Evolutionary conservation across 345 rosid genomes (phyloP), one percentile per base, ranked within the genome.

Genomic region (Melaleuca alternifolia): DNA sequence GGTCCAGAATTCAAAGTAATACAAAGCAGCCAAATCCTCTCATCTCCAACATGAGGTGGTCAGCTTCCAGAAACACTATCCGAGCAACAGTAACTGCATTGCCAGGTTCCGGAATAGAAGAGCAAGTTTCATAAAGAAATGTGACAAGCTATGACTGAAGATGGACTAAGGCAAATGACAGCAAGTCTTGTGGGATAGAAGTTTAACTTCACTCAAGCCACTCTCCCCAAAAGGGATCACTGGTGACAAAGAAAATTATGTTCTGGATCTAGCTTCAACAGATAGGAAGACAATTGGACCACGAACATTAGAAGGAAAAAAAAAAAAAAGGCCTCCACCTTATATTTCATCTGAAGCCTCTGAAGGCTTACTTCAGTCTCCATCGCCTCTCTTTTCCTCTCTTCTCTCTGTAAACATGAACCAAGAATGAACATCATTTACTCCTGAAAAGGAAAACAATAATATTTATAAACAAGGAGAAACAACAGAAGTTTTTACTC

Each of bases 291-390:
- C 48, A 83, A n/a, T 46, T 46, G 82, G 85, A 51, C n/a, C 71
- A 83, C 51, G 59, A 57, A 51, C 28, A 33, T 50, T 50, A 46
- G 83, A 81, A 20, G 88, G 48, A 84, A 48, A 84, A 48, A 85
- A 48, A 85, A 30, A 30, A 10, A 90, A 54, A 57, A 85, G 10
- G 83, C 24, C 48, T 18, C 30, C 91, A 96, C 99, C 98, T 94
- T 94, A 91, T 93, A 96, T 87, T 91, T 93, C 94, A 98, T 90
- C 92, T 96, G 99, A 89, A 94, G 90, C 91, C 98, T 93, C 87
- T 96, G 98, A 83, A 98, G 98, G 88, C 91, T 93, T 87, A 96
- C 98, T 91, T 98, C 98, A 50, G 91, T 91, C 54, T 98, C 99
- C 92, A 92, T 90, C 21, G 93, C 97, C 77, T 96, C 97, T 85